Conservation (phyloP, 148 eudicot genomes). For the Pharnaceum exiguum region DNA sequence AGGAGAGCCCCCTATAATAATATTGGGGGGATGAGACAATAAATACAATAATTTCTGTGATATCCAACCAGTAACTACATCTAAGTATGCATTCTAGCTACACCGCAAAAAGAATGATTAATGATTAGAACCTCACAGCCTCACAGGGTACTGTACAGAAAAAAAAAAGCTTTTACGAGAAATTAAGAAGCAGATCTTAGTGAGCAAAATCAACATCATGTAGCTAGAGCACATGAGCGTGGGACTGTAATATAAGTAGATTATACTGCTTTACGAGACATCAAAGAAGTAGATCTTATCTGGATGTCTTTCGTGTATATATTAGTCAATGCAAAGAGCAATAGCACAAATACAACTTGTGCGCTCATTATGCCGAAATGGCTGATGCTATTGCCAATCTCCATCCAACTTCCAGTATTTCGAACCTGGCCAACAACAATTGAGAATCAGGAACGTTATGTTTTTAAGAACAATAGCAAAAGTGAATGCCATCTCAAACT, state of each 20-base stretch:
- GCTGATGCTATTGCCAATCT: slow-evolving; percentile 97
- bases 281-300: slow-evolving; percentile 38
- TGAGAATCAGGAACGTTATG: background rate
- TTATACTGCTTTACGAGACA: slow-evolving; percentile 45
- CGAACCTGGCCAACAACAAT: slow-evolving; percentile 44
- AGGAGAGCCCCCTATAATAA: too few relatives aligned
- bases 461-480: background rate
- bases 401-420: slow-evolving; percentile 99
- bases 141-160: too few relatives aligned
- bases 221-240: background rate
- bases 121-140: too few relatives aligned
- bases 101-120: too few relatives aligned
- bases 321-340: slow-evolving; percentile 82
- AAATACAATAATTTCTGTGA: too few relatives aligned
- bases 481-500: too few relatives aligned
- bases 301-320: slow-evolving; percentile 83
- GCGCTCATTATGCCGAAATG: slow-evolving; percentile 98
- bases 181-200: too few relatives aligned
- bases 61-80: too few relatives aligned
- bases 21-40: too few relatives aligned
- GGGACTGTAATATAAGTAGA: background rate
- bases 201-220: too few relatives aligned
- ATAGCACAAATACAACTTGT: slow-evolving; percentile 86
- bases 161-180: too few relatives aligned
- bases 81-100: too few relatives aligned